Percentiles rank a stretch among this genome's conserved stretches.
These are phyloP conservation scores for Pestalotiopsis sp. DNA, from an alignment of 2,329 filamentous ascomycete species.

Conservation along the genomic window DNA sequence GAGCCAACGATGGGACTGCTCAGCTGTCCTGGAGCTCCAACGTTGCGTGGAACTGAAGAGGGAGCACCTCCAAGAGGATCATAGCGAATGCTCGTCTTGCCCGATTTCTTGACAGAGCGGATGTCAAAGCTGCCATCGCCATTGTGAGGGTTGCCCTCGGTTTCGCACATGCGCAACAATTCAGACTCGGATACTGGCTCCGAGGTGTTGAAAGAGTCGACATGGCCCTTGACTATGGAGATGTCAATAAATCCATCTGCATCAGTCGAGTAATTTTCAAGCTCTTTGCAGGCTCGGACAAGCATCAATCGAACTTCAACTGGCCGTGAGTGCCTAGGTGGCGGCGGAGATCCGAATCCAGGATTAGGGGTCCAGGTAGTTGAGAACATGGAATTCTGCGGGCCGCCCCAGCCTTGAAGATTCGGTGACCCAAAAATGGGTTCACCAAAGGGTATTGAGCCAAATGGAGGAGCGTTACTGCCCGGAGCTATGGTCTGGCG, in stretches of 20 bases:
- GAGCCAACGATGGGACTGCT: slow-evolving; percentile 57
- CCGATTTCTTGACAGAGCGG: slow-evolving; percentile 49
- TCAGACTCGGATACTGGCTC: slow-evolving; percentile 61
- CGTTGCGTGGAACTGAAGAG: slow-evolving; percentile 42
- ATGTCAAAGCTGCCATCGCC: slow-evolving; percentile 88
- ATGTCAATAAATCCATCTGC: slow-evolving; percentile 72
- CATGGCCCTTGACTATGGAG: slow-evolving; percentile 64
- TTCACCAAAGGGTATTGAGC: slow-evolving; percentile 44
- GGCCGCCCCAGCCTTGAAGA: slow-evolving; percentile 41
- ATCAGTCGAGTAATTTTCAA: slow-evolving; percentile 46
- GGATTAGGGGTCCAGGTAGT: slow-evolving; percentile 40
- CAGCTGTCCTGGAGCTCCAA: slow-evolving; percentile 68
- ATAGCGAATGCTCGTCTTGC: slow-evolving; percentile 53
- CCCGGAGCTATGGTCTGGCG: slow-evolving; percentile 57
- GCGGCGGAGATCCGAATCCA: slow-evolving; percentile 32
- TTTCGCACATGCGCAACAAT: slow-evolving; percentile 84
- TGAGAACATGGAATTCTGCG: slow-evolving; percentile 34
- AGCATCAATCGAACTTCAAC: slow-evolving; percentile 73
- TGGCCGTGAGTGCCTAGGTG: slow-evolving; percentile 60
- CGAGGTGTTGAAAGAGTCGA: slow-evolving; percentile 56
- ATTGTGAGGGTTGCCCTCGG: slow-evolving; percentile 82
- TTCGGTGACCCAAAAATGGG: slow-evolving; percentile 36
- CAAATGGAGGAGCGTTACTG: slow-evolving; percentile 42
- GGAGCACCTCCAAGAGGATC: slow-evolving; percentile 53
- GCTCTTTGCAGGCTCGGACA: slow-evolving; percentile 74